Evolutionary conservation across 257 asterid genomes (phyloP).

Genomic region (Phtheirospermum japonicum): DNA sequence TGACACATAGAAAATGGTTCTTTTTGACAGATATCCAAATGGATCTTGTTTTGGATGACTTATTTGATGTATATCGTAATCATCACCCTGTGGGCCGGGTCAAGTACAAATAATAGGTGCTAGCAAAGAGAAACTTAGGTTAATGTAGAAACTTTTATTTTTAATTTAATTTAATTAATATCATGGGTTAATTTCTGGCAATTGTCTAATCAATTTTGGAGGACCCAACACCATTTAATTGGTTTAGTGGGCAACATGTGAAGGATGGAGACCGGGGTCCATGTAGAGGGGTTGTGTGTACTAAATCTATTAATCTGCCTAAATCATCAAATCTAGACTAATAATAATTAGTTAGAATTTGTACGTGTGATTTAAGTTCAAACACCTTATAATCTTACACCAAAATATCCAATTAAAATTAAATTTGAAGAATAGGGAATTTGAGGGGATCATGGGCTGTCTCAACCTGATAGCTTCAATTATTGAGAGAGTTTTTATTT

Average conservation of each 20-base stretch:
- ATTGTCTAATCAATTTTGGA: conserved; percentile 24
- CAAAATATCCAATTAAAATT: conserved; percentile 11
- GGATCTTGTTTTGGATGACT: conserved; percentile 31
- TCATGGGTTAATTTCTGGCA: neutral
- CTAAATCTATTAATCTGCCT: conserved; percentile 4
- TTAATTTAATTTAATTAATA: neutral
- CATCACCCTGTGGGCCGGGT: conserved; percentile 28
- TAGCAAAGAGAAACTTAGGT: too few species aligned
- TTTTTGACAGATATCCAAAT: conserved; percentile 27
- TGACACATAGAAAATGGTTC: conserved; percentile 24
- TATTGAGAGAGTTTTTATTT: conserved; percentile 25
- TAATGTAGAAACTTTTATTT: neutral
- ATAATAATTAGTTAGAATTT: conserved; percentile 12
- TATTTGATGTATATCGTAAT: conserved; percentile 41
- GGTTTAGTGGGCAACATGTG: conserved; percentile 91
- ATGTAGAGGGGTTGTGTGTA: conserved; percentile 22
- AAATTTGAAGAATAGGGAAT: neutral
- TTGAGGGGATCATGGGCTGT: conserved; percentile 45
- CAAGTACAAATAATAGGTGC: neutral
- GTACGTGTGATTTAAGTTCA: conserved; percentile 8
- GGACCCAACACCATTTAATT: conserved; percentile 48
- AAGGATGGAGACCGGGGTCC: conserved; percentile 62
- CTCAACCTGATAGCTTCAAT: conserved; percentile 37
- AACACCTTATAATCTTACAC: neutral
- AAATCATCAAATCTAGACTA: conserved; percentile 28